These are phyloP conservation scores for Colletotrichum sp. DNA, from an alignment of 2,329 filamentous ascomycete genomes.

Conservation along the genomic window DNA sequence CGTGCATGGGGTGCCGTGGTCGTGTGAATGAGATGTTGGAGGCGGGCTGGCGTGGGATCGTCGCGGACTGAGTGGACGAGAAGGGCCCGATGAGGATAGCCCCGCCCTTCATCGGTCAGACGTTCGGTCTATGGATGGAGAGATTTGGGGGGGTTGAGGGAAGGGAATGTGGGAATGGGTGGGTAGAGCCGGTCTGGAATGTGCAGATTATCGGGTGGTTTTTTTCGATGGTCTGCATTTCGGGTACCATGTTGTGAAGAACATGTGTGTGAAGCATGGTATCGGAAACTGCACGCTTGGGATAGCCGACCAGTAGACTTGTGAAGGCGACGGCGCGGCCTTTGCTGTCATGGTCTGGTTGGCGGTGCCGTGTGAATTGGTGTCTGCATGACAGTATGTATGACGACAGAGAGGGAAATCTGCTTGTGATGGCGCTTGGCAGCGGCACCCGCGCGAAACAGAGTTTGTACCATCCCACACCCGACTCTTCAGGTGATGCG, in stretches of 20 bases:
- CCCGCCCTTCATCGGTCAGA: slow-evolving; percentile 18
- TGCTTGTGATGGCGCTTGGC: slow-evolving; percentile 20
- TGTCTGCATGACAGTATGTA: slow-evolving; percentile 7
- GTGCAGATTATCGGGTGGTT: slow-evolving; percentile 3
- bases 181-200: slow-evolving; percentile 1
- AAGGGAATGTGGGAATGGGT: neutral
- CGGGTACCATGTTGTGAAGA: neutral
- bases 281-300: neutral
- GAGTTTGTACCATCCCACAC: slow-evolving; percentile 15
- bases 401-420: slow-evolving; percentile 13
- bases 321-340: neutral
- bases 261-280: neutral
- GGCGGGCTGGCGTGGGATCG: slow-evolving; percentile 1
- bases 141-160: neutral
- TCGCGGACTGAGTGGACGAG: slow-evolving; percentile 13
- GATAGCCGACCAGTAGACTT: neutral
- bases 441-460: slow-evolving; percentile 21
- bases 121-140: neutral
- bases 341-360: slow-evolving; percentile 3
- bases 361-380: neutral
- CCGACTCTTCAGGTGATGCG: slow-evolving; percentile 10
- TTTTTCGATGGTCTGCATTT: neutral
- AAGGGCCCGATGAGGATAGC: neutral
- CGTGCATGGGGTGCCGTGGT: slow-evolving; percentile 12
- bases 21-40: slow-evolving; percentile 15